These are phyloP conservation scores for Boletus subcaerulescens DNA, from an alignment of 768 basidiomycete species.

Conservation along the genomic window DNA sequence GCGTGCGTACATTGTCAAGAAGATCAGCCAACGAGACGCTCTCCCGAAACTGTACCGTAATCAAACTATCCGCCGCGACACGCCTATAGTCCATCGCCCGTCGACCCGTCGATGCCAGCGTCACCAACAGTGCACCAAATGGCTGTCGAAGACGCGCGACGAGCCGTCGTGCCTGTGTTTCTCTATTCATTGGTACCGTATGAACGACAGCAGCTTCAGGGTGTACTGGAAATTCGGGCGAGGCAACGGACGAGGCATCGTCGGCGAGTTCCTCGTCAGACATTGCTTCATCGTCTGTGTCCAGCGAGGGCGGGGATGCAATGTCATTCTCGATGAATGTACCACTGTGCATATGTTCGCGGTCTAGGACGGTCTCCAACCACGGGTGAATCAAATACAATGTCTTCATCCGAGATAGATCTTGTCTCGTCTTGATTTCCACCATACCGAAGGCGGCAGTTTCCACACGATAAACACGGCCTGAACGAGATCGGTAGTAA, in stretches of 20 bases:
- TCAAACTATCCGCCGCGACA: not conserved
- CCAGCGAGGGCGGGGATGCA: not conserved
- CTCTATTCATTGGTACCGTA: not conserved
- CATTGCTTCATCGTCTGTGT: not conserved
- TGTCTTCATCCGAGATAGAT: not conserved
- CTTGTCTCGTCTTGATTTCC: not conserved
- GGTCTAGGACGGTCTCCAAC: not conserved
- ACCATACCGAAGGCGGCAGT: not conserved
- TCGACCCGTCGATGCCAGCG: not conserved
- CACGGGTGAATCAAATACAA: slow-evolving; percentile 5
- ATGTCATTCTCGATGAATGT: not conserved
- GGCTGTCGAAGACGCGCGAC: not conserved
- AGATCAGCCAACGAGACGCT: not conserved
- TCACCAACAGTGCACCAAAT: not conserved
- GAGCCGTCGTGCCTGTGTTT: not conserved
- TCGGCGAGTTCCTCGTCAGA: not conserved
- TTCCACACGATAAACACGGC: not conserved
- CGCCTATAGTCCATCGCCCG: not conserved
- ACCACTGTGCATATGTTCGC: not conserved
- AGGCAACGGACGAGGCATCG: not conserved
- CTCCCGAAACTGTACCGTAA: slow-evolving; percentile 3
- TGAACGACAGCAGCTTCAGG: no score
- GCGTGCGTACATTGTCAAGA: not conserved
- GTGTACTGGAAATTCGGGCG: not conserved
- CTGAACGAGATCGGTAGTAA: not conserved